Base-by-base conservation (phyloP, 257 asterid species). In the Coffea canephora region DNA sequence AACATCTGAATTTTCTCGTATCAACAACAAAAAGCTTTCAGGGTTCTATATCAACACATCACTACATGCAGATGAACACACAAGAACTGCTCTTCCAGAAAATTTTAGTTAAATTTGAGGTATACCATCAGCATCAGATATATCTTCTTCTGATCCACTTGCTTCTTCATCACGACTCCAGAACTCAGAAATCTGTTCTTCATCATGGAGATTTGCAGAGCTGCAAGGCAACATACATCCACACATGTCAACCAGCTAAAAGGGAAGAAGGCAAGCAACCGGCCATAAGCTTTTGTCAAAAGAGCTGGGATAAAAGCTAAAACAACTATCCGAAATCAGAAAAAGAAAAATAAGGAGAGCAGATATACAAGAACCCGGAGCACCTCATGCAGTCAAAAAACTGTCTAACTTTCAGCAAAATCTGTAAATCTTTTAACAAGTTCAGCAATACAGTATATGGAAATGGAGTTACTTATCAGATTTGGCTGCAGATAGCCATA, bases 41-140 rank as follows among this genome's bases (percentile, higher is more conserved):
- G 76, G 74, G 77, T 46, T 55, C 80, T 80, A 78, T 69, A 73
- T 59, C 78, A 49, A 55, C 64, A 75, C 61, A 66, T 13, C 50
- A 71, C 49, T 50, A 69, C 67, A 23, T 25, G 75, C 46, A 68
- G 41, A n/a, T 69, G 39, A 0, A 8, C 23, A 52, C 8, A 43
- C 45, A 69, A 27, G 39, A 61, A 36, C 65, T 16, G 64, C 23
- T 23, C 21, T 62, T 69, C 19, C 19, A 54, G 39, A 73, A 70
- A 72, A 61, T 71, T 27, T 71, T 39, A 80, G 80, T 0, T 21
- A 61, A 23, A 80, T 55, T 76, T 25, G 27, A 54, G 73, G 12
- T 71, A 79, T 93, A 95, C 99, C 99, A 84, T 95, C 98, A 83
- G 91, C 84, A 87, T 95, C 97, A 61, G 99, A 93, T 83, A 95